Conservation (phyloP, 768 basidiomycete species). For the Polyporus arcularius region DNA sequence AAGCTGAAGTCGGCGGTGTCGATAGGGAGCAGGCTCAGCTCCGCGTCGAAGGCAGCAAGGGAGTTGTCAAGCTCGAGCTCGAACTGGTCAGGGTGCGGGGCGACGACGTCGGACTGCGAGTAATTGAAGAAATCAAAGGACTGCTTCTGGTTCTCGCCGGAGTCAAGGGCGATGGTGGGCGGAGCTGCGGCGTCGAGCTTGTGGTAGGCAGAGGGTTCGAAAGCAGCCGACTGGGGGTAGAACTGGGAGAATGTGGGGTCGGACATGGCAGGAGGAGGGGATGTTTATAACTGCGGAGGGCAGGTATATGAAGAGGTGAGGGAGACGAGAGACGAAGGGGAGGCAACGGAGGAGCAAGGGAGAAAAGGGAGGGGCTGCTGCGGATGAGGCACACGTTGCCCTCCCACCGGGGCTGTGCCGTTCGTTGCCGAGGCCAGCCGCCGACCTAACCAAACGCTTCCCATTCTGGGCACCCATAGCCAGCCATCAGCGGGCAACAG, state of each 20-base stretch:
- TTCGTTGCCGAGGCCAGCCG: conserved; percentile 17
- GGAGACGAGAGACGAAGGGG: conserved; percentile 20
- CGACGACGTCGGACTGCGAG: conserved; percentile 72
- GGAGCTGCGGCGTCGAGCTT: conserved; percentile 21
- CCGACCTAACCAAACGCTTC: conserved; percentile 7
- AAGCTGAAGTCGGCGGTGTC: conserved; percentile 60
- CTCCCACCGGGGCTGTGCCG: conserved; percentile 20
- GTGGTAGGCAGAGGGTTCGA: conserved; percentile 17
- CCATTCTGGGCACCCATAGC: conserved; percentile 11
- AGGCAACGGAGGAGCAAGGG: conserved; percentile 15
- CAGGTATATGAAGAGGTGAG: conserved; percentile 22
- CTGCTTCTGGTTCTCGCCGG: conserved; percentile 56
- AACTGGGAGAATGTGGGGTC: conserved; percentile 26
- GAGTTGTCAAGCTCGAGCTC: conserved; percentile 78
- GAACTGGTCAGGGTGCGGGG: conserved; percentile 80
- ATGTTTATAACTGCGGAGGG: conserved; percentile 24
- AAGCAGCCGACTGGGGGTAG: conserved; percentile 22
- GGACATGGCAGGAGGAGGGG: conserved; percentile 19
- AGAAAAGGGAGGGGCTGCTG: conserved; percentile 21
- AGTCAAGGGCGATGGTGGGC: conserved; percentile 25
- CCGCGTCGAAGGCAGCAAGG: conserved; percentile 66
- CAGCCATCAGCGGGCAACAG: neutral
- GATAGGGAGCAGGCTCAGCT: conserved; percentile 55
- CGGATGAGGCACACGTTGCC: conserved; percentile 23
- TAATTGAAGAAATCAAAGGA: conserved; percentile 51